Conservation (phyloP, 1,284 basidiomycete genomes). For the Malassezia dermatis region DNA sequence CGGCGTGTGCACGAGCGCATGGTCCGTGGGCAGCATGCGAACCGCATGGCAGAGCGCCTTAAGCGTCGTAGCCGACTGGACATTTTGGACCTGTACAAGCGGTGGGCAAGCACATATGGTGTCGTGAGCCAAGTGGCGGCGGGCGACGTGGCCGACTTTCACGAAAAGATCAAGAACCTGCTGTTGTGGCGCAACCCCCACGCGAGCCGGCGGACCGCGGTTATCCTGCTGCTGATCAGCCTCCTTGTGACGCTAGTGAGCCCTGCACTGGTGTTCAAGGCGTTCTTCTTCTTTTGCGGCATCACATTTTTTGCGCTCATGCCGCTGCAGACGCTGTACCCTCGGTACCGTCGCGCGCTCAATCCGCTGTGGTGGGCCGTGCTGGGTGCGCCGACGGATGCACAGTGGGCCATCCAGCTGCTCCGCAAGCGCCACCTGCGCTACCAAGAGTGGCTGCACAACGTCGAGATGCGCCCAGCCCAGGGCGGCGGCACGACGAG, state of each 20-base stretch:
- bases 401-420: slow-evolving; percentile 42
- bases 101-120: slow-evolving; percentile 36
- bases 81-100: slow-evolving; percentile 42
- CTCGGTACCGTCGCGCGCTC: slow-evolving; percentile 42
- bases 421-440: slow-evolving; percentile 33
- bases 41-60: slow-evolving; percentile 38
- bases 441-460: slow-evolving; percentile 8
- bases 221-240: slow-evolving; percentile 26
- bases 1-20: slow-evolving; percentile 40
- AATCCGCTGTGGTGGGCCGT: slow-evolving; percentile 45
- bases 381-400: slow-evolving; percentile 44
- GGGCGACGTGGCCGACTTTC: slow-evolving; percentile 41
- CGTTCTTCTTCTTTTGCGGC: slow-evolving; percentile 32
- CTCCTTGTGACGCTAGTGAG: slow-evolving; percentile 34
- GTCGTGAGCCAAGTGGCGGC: slow-evolving; percentile 28
- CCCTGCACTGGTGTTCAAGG: slow-evolving; percentile 31
- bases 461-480: neutral
- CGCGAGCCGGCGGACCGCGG: slow-evolving; percentile 31
- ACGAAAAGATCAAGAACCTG: slow-evolving; percentile 46
- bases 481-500: neutral
- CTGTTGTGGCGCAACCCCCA: slow-evolving; percentile 43
- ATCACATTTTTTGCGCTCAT: slow-evolving; percentile 39
- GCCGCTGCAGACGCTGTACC: slow-evolving; percentile 45
- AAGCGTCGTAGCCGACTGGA: slow-evolving; percentile 40
- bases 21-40: slow-evolving; percentile 41